Percentiles rank a stretch among this genome's conserved stretches.
phyloP scores from a whole-genome alignment of 345 rosid genomes.

The Corchorus capsularis region DNA sequence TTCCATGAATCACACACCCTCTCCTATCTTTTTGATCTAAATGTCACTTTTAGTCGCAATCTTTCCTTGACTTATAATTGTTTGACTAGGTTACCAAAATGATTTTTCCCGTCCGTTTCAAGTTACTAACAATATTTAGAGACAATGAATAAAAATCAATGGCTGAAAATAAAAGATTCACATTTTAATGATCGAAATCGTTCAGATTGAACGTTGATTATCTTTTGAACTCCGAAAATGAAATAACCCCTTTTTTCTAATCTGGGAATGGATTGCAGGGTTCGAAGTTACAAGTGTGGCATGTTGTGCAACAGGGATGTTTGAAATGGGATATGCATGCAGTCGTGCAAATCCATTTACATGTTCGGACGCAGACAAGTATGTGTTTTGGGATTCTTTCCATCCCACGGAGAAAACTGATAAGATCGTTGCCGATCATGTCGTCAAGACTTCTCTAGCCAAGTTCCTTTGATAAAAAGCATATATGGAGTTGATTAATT shows the following conservation, averaged over 20 bases:
- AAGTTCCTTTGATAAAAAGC: constrained; percentile 26
- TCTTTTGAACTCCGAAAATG: too few relatives aligned
- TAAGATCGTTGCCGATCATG: constrained; percentile 46
- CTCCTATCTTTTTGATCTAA: too few relatives aligned
- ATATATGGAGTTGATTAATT: not conserved
- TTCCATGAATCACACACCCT: too few relatives aligned
- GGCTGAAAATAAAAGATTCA: too few relatives aligned
- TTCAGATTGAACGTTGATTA: too few relatives aligned
- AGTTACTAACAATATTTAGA: too few relatives aligned
- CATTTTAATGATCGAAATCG: too few relatives aligned
- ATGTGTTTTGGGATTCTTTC: constrained; percentile 80
- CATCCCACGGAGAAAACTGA: constrained; percentile 72
- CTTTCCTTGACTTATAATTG: too few relatives aligned
- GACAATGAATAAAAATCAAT: too few relatives aligned
- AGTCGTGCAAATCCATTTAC: constrained; percentile 40
- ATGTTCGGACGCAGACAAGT: constrained; percentile 57
- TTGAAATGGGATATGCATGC: constrained; percentile 79
- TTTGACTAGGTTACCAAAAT: too few relatives aligned
- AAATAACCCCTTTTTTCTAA: not conserved
- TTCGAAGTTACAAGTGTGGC: constrained; percentile 49
- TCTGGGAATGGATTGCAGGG: constrained; percentile 32
- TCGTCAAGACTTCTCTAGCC: constrained; percentile 40
- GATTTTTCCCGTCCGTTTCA: too few relatives aligned
- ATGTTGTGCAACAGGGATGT: constrained; percentile 79
- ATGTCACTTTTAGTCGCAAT: too few relatives aligned